Evolutionary conservation across 257 asterid genomes (phyloP).

Genomic region (Coffea canephora): DNA sequence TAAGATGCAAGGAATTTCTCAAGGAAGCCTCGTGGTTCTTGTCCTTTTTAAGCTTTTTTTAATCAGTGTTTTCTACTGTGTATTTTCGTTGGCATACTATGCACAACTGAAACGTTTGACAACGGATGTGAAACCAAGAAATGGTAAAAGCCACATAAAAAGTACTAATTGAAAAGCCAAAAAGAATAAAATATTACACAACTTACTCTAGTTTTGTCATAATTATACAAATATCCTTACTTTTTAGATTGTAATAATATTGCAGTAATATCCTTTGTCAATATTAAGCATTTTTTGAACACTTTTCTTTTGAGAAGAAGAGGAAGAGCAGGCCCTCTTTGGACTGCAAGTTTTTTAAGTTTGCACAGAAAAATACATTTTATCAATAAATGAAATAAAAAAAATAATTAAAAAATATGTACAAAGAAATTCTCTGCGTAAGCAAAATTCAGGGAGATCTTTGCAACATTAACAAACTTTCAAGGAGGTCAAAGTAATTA

Average conservation of each 20-base stretch:
- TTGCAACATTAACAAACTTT: not conserved
- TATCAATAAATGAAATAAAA: too few relatives aligned
- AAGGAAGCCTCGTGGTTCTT: slow-evolving; percentile 41
- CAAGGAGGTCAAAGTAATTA: not conserved
- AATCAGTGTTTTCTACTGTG: not conserved
- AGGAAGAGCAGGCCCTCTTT: too few relatives aligned
- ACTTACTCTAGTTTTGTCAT: not conserved
- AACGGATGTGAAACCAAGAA: slow-evolving; percentile 19
- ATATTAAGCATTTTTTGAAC: too few relatives aligned
- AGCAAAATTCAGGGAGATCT: not conserved
- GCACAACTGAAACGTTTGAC: slow-evolving; percentile 19
- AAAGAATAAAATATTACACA: not conserved
- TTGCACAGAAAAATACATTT: too few relatives aligned
- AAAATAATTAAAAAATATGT: too few relatives aligned
- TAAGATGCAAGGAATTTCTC: slow-evolving; percentile 42
- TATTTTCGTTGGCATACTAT: slow-evolving; percentile 2
- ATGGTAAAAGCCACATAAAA: slow-evolving; percentile 9
- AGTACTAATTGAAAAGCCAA: too few relatives aligned
- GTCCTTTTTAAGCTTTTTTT: not conserved
- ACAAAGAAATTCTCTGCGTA: too few relatives aligned
- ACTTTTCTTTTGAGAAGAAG: too few relatives aligned
- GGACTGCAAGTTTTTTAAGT: too few relatives aligned
- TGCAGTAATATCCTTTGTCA: too few relatives aligned
- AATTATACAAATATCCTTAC: not conserved
- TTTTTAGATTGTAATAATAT: too few relatives aligned